Base-by-base conservation (phyloP, 164 flowering plant species). In the Vitis amurensis region DNA sequence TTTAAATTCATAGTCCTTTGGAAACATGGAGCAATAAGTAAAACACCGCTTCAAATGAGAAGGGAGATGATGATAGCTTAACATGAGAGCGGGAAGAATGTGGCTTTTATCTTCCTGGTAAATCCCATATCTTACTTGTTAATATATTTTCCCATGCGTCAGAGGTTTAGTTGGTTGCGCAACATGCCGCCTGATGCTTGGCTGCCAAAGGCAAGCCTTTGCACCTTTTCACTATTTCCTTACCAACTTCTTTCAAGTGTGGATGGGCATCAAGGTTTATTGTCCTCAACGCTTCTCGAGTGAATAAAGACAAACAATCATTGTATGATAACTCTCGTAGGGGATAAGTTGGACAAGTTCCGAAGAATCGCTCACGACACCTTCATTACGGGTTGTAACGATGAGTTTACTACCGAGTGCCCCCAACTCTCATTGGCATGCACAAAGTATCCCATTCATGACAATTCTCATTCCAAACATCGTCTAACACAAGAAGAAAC, bases 401-500 rank as follows among this genome's bases (percentile, higher is more conserved):
- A 64, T 8, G 1, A 71, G 31, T 17, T 51, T 72, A n/a, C 74
- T 65, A 27, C 53, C 70, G 15, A 8, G 59, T 8, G 37, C 51
- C 0, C 0, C 65, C 69, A 0, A 15, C 47, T 23, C 4, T 1
- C 0, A 72, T 37, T 10, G 70, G 69, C 1, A 10, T 14, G 3
- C 16, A 19, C 17, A 72, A 17, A 0, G 3, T 2, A 1, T 23
- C 14, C 74, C 74, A 72, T 2, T 59, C 17, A 37, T 60, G 27
- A 37, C 61, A 52, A 3, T 61, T 27, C 16, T 61, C 61, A 27
- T 47, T 56, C 79, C 82, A 79, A 3, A 75, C 58, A 70, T 76
- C 82, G 70, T 79, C 82, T 5, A 75, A 15, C 13, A 79, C 79
- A 44, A 76, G 8, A 1, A 79, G 16, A 31, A 72, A 69, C 27